phyloP scores from a whole-genome alignment of 805 yeast species.

The Starmera amethionina region DNA sequence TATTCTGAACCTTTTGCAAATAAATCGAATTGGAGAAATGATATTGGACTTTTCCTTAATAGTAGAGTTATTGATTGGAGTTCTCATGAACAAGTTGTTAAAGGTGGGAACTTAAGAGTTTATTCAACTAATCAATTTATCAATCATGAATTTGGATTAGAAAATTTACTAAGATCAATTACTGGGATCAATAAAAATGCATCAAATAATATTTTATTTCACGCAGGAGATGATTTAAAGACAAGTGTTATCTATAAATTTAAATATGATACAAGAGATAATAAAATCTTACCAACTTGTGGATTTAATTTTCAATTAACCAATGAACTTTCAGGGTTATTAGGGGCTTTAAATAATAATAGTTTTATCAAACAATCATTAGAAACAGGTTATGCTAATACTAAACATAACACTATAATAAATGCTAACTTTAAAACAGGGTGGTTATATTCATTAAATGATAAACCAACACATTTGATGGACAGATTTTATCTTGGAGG shows the following conservation, averaged over 20 bases:
- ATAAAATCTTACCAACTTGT: conserved; percentile 29
- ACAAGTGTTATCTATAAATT: conserved; percentile 36
- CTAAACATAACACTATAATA: conserved; percentile 33
- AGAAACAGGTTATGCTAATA: conserved; percentile 23
- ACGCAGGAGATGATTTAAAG: conserved; percentile 57
- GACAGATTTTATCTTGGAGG: conserved; percentile 87
- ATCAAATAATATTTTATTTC: conserved; percentile 43
- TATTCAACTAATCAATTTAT: conserved; percentile 9
- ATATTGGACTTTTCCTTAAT: conserved; percentile 38
- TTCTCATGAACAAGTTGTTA: conserved; percentile 41
- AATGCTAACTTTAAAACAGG: conserved; percentile 47
- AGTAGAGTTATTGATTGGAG: conserved; percentile 43
- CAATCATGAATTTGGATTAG: conserved; percentile 41
- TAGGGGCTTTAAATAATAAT: conserved; percentile 8
- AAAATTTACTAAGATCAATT: conserved; percentile 33
- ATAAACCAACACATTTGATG: conserved; percentile 37
- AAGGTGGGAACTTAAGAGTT: conserved; percentile 32
- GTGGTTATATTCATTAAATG: conserved; percentile 32
- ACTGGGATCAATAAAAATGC: conserved; percentile 34
- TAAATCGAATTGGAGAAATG: conserved; percentile 43
- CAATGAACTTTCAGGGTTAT: conserved; percentile 34
- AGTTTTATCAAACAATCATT: conserved; percentile 27
- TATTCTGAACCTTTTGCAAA: conserved; percentile 40
- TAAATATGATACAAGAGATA: conserved; percentile 31
- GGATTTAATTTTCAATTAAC: conserved; percentile 31